Evolutionary conservation across 2,329 filamentous ascomycete genomes (phyloP).

Genomic region (Thielaviopsis ethacetica): DNA sequence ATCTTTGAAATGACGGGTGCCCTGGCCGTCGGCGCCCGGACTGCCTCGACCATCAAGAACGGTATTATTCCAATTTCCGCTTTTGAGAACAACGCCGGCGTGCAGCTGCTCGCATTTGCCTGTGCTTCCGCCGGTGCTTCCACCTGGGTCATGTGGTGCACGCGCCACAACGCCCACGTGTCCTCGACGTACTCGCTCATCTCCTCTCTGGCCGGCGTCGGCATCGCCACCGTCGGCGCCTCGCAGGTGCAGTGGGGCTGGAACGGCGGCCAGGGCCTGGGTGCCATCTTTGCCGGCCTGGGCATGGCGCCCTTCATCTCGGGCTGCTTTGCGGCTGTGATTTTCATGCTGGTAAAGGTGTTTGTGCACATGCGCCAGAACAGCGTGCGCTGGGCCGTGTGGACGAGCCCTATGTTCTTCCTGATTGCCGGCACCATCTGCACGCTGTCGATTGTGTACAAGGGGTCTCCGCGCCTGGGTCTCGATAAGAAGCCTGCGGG

Average conservation of each 20-base stretch:
- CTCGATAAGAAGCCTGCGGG: conserved; percentile 48
- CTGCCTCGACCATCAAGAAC: conserved; percentile 66
- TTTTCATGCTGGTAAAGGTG: conserved; percentile 58
- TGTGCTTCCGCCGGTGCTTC: conserved; percentile 49
- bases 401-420: conserved; percentile 60
- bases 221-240: conserved; percentile 49
- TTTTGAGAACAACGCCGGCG: conserved; percentile 44
- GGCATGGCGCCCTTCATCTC: conserved; percentile 55
- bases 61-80: conserved; percentile 47
- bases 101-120: conserved; percentile 52
- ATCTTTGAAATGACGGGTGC: conserved; percentile 55
- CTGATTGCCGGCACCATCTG: conserved; percentile 58
- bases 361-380: conserved; percentile 56
- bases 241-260: conserved; percentile 50
- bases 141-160: conserved; percentile 69
- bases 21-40: conserved; percentile 49
- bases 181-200: conserved; percentile 58
- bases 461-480: conserved; percentile 54
- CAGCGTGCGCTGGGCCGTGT: conserved; percentile 57
- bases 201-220: conserved; percentile 51
- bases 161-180: conserved; percentile 54
- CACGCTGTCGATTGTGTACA: conserved; percentile 65
- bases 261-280: conserved; percentile 51
- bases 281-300: conserved; percentile 55
- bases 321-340: conserved; percentile 45